Conservation (phyloP, 495 filamentous ascomycete genomes). For the Neurospora sp. region DNA sequence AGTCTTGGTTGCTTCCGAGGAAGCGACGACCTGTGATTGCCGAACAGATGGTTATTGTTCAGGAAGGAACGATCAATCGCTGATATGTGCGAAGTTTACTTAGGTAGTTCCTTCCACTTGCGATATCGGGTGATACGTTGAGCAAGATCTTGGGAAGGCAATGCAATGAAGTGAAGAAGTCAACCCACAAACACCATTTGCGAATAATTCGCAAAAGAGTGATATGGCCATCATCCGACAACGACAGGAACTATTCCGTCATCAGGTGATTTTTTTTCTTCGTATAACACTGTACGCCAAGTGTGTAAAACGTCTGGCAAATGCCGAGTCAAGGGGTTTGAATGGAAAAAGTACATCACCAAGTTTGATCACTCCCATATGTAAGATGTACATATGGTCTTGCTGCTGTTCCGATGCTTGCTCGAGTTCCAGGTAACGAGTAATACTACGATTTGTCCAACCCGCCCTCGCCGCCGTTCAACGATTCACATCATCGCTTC, state of each 20-base stretch:
- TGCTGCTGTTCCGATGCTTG: neutral
- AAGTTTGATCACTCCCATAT: neutral
- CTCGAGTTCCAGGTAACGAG: neutral
- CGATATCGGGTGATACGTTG: neutral
- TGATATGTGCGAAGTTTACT: neutral
- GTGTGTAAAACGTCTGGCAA: neutral
- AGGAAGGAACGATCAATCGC: neutral
- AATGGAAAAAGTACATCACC: neutral
- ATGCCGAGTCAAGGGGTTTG: neutral
- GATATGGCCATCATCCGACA: neutral
- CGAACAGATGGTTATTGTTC: neutral
- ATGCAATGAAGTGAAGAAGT: neutral
- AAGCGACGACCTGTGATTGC: neutral
- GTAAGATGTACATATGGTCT: neutral
- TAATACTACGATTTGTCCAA: neutral
- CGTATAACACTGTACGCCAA: neutral
- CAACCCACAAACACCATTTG: neutral
- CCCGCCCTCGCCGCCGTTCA: neutral
- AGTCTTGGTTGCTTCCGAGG: neutral
- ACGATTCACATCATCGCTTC: neutral
- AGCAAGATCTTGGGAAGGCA: neutral
- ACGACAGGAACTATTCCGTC: neutral
- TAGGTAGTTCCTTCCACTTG: neutral
- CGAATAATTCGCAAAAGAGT: neutral
- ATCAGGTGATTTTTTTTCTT: neutral